A percentile compares a stretch with the other conserved stretches of the same genome.
Conservation (phyloP, 169 alveolate genomes). For the Plasmodium vinckei region DNA sequence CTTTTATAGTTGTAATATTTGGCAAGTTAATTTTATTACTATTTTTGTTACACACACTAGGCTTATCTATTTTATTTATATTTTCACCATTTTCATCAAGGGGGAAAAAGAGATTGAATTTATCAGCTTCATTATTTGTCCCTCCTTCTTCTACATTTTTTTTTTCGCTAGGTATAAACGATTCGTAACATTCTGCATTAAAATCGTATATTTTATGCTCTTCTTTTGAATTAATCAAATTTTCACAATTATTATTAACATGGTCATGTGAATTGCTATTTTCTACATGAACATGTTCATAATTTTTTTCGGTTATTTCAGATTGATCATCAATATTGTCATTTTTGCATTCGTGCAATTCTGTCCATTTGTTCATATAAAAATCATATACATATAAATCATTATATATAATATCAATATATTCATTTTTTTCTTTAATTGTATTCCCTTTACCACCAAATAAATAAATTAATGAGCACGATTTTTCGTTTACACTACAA, state of each 20-base stretch:
- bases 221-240: neutral
- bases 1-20: too few relatives aligned
- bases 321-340: neutral
- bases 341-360: constrained; percentile 17
- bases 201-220: neutral
- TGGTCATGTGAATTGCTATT: neutral
- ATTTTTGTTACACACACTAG: too few relatives aligned
- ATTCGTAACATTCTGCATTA: neutral
- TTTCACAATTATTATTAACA: neutral
- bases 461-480: constrained; percentile 52
- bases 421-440: constrained; percentile 45
- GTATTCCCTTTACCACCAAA: constrained; percentile 78
- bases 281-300: neutral
- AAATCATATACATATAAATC: constrained; percentile 74
- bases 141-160: neutral
- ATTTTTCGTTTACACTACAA: constrained; percentile 65
- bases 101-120: too few relatives aligned
- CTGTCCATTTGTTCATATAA: constrained; percentile 62
- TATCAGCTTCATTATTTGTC: neutral
- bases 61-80: too few relatives aligned
- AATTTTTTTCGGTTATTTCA: neutral
- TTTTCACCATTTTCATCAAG: too few relatives aligned
- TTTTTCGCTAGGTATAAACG: neutral
- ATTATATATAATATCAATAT: constrained; percentile 60
- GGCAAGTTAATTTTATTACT: too few relatives aligned